Evolutionary conservation across 495 filamentous ascomycete species (phyloP).

Genomic region (Penicillium canescens): DNA sequence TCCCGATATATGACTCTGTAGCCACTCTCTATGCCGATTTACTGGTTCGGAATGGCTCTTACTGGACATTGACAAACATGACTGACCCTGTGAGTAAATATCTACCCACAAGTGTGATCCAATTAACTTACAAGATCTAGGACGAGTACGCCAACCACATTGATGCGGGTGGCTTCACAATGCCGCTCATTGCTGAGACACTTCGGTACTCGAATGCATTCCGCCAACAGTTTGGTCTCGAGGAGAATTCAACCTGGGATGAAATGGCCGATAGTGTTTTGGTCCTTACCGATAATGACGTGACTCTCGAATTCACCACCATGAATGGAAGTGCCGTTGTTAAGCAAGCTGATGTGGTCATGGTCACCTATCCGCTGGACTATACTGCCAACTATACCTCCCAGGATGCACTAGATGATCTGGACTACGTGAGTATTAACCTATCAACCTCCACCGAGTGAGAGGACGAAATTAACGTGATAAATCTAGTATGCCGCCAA

Average conservation of each 20-base stretch:
- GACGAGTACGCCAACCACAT: conserved; percentile 75
- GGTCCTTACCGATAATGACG: conserved; percentile 55
- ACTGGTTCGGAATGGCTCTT: conserved; percentile 54
- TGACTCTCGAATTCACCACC: conserved; percentile 69
- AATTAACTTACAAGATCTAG: conserved; percentile 20
- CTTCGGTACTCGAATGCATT: conserved; percentile 56
- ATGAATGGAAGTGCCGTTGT: conserved; percentile 65
- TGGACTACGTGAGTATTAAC: conserved; percentile 52
- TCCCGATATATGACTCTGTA: conserved; percentile 60
- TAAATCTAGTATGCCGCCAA: conserved; percentile 55
- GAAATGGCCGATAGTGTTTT: conserved; percentile 55
- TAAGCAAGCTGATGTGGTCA: conserved; percentile 66
- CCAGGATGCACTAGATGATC: conserved; percentile 50
- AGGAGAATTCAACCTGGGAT: conserved; percentile 49
- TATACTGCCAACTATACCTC: conserved; percentile 55
- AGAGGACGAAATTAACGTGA: not conserved
- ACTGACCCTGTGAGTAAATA: conserved; percentile 63
- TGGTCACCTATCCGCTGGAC: conserved; percentile 58
- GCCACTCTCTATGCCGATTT: conserved; percentile 58
- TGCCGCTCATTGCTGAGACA: conserved; percentile 62
- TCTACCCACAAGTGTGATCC: not conserved
- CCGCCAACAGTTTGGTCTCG: conserved; percentile 56
- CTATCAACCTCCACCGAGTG: not conserved
- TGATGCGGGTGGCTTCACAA: conserved; percentile 72
- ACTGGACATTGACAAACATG: conserved; percentile 62